These are phyloP conservation scores for Apium graveolens DNA, from an alignment of 129 eudicot genomes.

Conservation along the genomic window DNA sequence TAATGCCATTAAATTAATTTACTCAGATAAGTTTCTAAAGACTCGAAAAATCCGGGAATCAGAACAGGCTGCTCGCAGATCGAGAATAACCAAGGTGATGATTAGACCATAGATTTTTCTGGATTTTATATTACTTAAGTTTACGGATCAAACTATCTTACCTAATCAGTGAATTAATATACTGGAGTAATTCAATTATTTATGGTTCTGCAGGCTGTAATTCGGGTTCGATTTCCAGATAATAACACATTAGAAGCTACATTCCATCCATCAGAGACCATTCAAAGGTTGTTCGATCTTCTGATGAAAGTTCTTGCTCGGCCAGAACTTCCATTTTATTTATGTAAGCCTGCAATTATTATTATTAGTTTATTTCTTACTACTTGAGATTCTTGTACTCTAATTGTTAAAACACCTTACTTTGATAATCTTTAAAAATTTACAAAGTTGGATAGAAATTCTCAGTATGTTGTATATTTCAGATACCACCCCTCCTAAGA, in stretches of 20 bases:
- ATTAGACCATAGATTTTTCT: not conserved
- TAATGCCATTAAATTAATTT: slow-evolving; percentile 10
- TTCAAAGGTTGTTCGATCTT: slow-evolving; percentile 65
- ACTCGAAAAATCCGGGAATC: slow-evolving; percentile 78
- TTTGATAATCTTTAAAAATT: not conserved
- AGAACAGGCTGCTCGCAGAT: slow-evolving; percentile 79
- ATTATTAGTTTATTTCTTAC: not conserved
- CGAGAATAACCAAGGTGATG: slow-evolving; percentile 72
- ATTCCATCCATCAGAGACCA: slow-evolving; percentile 85
- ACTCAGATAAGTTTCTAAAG: slow-evolving; percentile 66
- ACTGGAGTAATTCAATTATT: not conserved
- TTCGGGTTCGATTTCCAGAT: slow-evolving; percentile 86
- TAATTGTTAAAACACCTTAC: not conserved
- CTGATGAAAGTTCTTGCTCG: slow-evolving; percentile 56
- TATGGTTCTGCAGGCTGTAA: slow-evolving; percentile 51
- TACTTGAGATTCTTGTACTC: not conserved
- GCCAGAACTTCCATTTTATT: slow-evolving; percentile 61
- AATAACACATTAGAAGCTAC: slow-evolving; percentile 69
- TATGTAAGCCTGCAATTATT: slow-evolving; percentile 35
- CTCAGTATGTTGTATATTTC: slow-evolving; percentile 11
- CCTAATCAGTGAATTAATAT: not conserved
- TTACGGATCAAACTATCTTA: not conserved
- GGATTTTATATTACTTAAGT: not conserved
- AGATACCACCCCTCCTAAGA: slow-evolving; percentile 96
- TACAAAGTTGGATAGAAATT: not conserved